A percentile compares a stretch with the other conserved stretches of the same genome.
These are phyloP conservation scores for Gymnopilus junonius DNA, from an alignment of 768 basidiomycete genomes.

Conservation along the genomic window DNA sequence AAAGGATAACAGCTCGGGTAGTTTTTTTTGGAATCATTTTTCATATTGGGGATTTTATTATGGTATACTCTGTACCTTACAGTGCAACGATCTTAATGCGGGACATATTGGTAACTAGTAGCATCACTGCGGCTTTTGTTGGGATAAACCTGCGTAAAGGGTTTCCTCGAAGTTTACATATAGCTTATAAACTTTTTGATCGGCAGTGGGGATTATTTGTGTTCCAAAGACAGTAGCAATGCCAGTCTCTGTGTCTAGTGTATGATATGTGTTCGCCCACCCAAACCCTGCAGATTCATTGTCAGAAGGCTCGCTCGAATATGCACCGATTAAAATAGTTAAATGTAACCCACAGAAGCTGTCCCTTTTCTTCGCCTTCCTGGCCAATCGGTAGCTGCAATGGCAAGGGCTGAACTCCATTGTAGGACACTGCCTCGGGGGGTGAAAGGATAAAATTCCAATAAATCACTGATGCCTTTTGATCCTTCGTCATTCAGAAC, in stretches of 20 bases:
- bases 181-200: conserved; percentile 23
- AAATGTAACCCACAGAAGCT: conserved; percentile 34
- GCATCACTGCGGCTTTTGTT: neutral
- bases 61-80: neutral
- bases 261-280: conserved; percentile 35
- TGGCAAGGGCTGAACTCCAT: conserved; percentile 33
- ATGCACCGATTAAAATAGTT: neutral
- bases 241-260: conserved; percentile 37
- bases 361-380: conserved; percentile 34
- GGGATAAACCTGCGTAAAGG: conserved; percentile 28
- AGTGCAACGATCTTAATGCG: neutral
- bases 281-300: conserved; percentile 32
- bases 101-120: neutral
- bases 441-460: conserved; percentile 1
- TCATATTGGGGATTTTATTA: neutral
- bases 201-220: conserved; percentile 30
- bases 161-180: conserved; percentile 29
- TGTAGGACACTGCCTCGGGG: neutral
- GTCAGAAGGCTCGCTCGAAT: neutral
- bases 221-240: conserved; percentile 37
- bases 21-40: neutral
- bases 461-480: conserved; percentile 6
- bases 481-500: conserved; percentile 15
- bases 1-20: neutral
- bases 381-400: conserved; percentile 29